Percentiles rank a stretch among this genome's conserved stretches.
Conservation (phyloP, 192 early-diverging fungal genomes). For the Umbelopsis vinacea region DNA sequence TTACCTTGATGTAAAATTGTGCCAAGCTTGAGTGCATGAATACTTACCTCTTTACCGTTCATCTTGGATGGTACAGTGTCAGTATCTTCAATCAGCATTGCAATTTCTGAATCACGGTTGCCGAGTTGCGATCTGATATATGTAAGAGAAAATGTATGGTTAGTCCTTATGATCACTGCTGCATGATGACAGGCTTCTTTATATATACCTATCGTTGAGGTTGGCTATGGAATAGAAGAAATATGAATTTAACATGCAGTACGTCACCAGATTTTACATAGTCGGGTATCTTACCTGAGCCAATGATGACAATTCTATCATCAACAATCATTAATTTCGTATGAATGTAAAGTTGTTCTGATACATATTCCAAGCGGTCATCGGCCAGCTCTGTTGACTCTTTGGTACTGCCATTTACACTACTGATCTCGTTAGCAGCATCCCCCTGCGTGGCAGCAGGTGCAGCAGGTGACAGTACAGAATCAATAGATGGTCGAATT, state of each 20-base stretch:
- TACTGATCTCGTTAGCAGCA: neutral
- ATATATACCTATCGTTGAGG: constrained; percentile 59
- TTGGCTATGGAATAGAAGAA: constrained; percentile 35
- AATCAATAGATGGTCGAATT: neutral
- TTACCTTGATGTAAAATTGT: too few relatives aligned
- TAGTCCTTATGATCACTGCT: constrained; percentile 66
- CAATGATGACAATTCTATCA: constrained; percentile 80
- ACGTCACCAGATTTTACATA: neutral
- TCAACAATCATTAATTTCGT: constrained; percentile 90
- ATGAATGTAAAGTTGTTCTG: constrained; percentile 88
- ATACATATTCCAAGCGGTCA: constrained; percentile 56
- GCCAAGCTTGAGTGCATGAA: too few relatives aligned
- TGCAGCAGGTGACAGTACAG: neutral
- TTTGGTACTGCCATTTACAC: constrained; percentile 12
- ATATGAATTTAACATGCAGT: neutral
- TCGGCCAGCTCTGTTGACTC: constrained; percentile 13
- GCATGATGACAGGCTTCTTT: too few relatives aligned
- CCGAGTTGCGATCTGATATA: constrained; percentile 76
- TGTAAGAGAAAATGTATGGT: constrained; percentile 57
- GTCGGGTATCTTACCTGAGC: constrained; percentile 50
- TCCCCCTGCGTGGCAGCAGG: neutral
- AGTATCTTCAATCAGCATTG: constrained; percentile 82
- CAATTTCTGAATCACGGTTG: constrained; percentile 87
- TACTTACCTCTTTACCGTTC: constrained; percentile 63
- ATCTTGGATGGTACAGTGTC: constrained; percentile 68